These are phyloP conservation scores for Pseudoneurospora amorphoporcata DNA, from an alignment of 495 filamentous ascomycete species.

Conservation along the genomic window DNA sequence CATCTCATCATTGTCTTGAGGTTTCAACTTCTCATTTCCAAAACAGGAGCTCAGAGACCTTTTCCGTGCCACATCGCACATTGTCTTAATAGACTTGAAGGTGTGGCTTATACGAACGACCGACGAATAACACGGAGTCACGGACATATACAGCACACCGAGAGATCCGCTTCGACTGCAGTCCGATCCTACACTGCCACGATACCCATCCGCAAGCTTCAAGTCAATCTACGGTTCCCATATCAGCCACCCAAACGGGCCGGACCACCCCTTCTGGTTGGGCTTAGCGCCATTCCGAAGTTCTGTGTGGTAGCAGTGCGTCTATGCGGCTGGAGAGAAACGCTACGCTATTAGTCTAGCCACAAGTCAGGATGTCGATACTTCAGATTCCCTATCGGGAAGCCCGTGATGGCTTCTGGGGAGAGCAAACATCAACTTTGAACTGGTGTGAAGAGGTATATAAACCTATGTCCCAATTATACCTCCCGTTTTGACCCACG, in stretches of 20 bases:
- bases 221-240: not conserved
- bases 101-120: not conserved
- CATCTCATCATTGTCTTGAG: not conserved
- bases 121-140: not conserved
- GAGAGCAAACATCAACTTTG: conserved; percentile 74
- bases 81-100: not conserved
- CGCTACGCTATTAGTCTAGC: not conserved
- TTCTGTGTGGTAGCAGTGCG: not conserved
- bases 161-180: not conserved
- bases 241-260: not conserved
- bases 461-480: not conserved
- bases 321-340: not conserved
- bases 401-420: conserved; percentile 65
- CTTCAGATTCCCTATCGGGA: conserved; percentile 57
- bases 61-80: not conserved
- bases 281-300: not conserved
- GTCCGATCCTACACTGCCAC: not conserved
- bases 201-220: not conserved
- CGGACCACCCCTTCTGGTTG: not conserved
- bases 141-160: not conserved
- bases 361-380: not conserved
- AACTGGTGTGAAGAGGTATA: conserved; percentile 90
- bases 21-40: not conserved
- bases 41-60: not conserved
- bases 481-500: not conserved